Evolutionary conservation across 2,329 filamentous ascomycete genomes (phyloP), one percentile per base, ranked within the genome.

Genomic region (Neonectria coccinea): DNA sequence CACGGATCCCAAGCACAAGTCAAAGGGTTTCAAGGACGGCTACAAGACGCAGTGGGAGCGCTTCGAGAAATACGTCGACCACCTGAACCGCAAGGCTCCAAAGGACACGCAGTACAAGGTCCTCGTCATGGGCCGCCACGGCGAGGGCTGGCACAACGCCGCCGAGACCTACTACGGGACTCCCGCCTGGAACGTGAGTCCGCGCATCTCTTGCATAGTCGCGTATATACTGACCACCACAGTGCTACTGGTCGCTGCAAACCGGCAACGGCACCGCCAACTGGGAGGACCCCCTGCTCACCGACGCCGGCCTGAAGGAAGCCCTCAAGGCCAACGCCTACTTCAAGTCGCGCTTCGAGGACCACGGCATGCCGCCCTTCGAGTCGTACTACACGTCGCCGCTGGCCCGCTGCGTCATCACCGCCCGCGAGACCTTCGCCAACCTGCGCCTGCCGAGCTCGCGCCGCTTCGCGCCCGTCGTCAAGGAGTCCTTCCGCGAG

Each of bases 101-200:
- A 75, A 77, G 10, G 82, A 80, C 53, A 83, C 84, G 14, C 79
- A 82, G 31, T 92, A 91, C 80, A 90, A 91, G 72, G 82, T 93
- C 10, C 74, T 93, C 31, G 89, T 89, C 76, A 82, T 92, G 76
- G 90, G 87, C 3, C 87, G 91, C 42, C 91, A 93, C 73, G 91
- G 91, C 22, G 85, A 93, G 77, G 91, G 91, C 12, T 87, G 80
- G 70, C 86, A 89, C 67, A 89, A 89, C 67, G 83, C 83, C 7
- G 90, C 89, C 14, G 88, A 92, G 77, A 80, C 82, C 29, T 90
- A 83, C 75, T 92, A 91, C 69, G 89, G 89, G 51, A 92, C 89
- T 0, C 85, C 87, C 1, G 87, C 86, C 3, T 92, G 90, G 90
- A 89, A 92, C 74, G 87, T 86, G 76, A 70, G 85, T 79, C 16